Base-by-base conservation (phyloP, 202 grass and related monocot species). In the Carex sylvatica region DNA sequence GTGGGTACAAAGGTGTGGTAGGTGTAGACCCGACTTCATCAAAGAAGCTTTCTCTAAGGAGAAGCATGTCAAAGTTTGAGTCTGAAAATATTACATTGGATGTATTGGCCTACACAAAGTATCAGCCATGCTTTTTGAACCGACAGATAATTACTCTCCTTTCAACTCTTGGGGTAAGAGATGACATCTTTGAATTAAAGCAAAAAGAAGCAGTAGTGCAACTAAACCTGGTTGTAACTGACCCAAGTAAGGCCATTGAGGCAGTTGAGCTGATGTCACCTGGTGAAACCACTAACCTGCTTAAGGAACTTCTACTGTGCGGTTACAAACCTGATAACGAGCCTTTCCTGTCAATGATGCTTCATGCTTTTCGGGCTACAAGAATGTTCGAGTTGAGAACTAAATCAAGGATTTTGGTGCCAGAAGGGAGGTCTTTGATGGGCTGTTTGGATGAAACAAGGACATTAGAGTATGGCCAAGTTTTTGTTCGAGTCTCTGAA, bases 71-170 rank as follows among this genome's bases (percentile, higher is more conserved):
- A 49, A 98, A 98, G 65, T 98, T 91, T 80, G 80, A 91, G 12
- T 98, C 95, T 18, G 83, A 93, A 14, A 93, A 91, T 66, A 91
- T 74, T 18, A 91, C 87, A 81, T 74, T 98, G 28, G 95, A 98
- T 90, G 92, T 98, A 44, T 88, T 98, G 47, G 90, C 95, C 70
- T 98, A 91, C 80, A 98, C 85, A 88, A 98, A 95, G 75, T 95
- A 91, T 71, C 95, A 98, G 65, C 80, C 90, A 1, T 91, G 90
- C 63, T 98, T 78, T 75, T 84, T 98, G 55, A 98, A 98, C 67
- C 86, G 92, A 14, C 95, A 98, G 86, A 51, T 93, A 69, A 93
- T 98, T 65, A 91, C 89, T 78, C 90, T 95, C 87, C 92, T 98
- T 85, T 93, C 95, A 26, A 95, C 95, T 12, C 83, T 95, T 1